phyloP scores from a whole-genome alignment of 306 rosid species.

The Quercus rubra region DNA sequence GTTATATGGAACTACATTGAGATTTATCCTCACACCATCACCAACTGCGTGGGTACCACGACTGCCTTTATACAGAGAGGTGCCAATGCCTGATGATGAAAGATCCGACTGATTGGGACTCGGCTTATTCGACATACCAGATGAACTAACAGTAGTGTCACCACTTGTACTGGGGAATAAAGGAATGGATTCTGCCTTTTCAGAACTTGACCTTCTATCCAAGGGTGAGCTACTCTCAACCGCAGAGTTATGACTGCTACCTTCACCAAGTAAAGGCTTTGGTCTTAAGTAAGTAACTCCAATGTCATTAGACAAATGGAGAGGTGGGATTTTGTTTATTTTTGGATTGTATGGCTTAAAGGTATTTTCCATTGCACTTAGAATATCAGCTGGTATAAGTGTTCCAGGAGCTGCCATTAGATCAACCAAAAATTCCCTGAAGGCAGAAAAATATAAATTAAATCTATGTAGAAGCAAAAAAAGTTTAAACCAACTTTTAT shows the following conservation, averaged over 20 bases:
- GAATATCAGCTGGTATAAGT: slow-evolving; percentile 80
- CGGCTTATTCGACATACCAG: slow-evolving; percentile 38
- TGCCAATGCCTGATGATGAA: slow-evolving; percentile 46
- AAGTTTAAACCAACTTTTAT: not conserved
- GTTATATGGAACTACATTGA: slow-evolving; percentile 77
- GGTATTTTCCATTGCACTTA: slow-evolving; percentile 53
- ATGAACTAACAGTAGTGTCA: slow-evolving; percentile 49
- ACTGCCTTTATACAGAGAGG: slow-evolving; percentile 63
- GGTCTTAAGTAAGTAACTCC: slow-evolving; percentile 49
- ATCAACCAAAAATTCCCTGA: slow-evolving; percentile 99
- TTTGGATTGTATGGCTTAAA: slow-evolving; percentile 58
- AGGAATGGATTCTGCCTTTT: slow-evolving; percentile 47
- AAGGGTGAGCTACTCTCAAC: slow-evolving; percentile 30
- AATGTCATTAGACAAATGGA: slow-evolving; percentile 44
- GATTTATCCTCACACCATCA: slow-evolving; percentile 66
- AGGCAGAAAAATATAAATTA: slow-evolving; percentile 38
- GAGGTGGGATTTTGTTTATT: slow-evolving; percentile 38
- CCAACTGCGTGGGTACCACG: slow-evolving; percentile 67
- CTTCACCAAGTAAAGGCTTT: slow-evolving; percentile 59
- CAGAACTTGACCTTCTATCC: slow-evolving; percentile 51
- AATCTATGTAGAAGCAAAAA: slow-evolving; percentile 13
- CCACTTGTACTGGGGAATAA: slow-evolving; percentile 38
- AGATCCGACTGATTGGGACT: slow-evolving; percentile 42
- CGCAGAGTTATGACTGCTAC: slow-evolving; percentile 61
- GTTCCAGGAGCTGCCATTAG: slow-evolving; percentile 99